Base-by-base conservation (phyloP, 805 yeast species). In the Soucietia sequanensis region DNA sequence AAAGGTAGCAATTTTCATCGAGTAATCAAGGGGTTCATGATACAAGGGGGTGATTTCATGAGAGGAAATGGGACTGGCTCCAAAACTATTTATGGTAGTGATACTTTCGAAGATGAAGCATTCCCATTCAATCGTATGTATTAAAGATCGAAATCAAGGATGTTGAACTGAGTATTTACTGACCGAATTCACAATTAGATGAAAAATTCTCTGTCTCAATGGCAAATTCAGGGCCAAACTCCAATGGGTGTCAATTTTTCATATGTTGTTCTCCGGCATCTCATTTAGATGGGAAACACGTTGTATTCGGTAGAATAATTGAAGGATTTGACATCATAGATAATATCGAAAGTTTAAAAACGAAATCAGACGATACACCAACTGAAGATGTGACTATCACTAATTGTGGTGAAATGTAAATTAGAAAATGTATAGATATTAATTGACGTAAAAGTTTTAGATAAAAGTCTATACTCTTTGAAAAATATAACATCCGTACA, bases 211-310 rank as follows among this genome's bases (percentile, higher is more conserved):
- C 46, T 6, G 43, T 65, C 9, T 46, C 65, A 2, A 64, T 66
- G 70, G 70, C 70, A 43, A 66, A 66, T 37, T 50, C 96, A 43
- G 96, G 96, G 52, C 95, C 95, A 64, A 84, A 85, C 81, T 83
- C 95, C 71, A 88, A 88, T 72, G 96, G 96, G 41, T 87, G 95
- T 39, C 96, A 88, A 70, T 87, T 88, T 70, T 88, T 88, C 78
- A 81, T 88, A 71, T 39, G 43, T 27, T 88, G 96, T 65, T 85
- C 95, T 38, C 90, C 84, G 34, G 74, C 82, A 48, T 84, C 93
- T 42, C 86, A 93, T 88, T 77, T 90, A 65, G 95, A 89, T 58
- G 96, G 95, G 45, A 81, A 83, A 70, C 95, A 89, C 76, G 95
- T 87, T 58, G 96, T 90, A 42, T 90, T 90, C 56, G 97, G 97